Percentiles rank a stretch among this genome's conserved stretches.
Evolutionary conservation across 768 basidiomycete species (phyloP).

Genomic region (Boletus fagicola): DNA sequence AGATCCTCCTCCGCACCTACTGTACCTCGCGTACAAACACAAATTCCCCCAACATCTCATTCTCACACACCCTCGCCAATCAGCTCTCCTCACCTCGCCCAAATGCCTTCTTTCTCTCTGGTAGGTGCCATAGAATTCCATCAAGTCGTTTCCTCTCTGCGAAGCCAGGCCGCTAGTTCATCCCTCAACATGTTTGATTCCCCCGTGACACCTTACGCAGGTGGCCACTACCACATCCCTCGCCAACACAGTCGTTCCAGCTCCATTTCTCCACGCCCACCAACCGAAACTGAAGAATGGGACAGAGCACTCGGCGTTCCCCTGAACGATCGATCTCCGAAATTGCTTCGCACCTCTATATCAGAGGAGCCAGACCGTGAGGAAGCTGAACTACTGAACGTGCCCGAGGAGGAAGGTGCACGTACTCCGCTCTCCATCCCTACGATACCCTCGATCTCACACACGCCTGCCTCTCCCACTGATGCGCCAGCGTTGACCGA

Average conservation of each 20-base stretch:
- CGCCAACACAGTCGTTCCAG: constrained; percentile 28
- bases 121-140: constrained; percentile 96
- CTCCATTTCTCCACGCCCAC: constrained; percentile 32
- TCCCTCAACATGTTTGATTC: constrained; percentile 66
- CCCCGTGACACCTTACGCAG: constrained; percentile 66
- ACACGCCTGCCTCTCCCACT: constrained; percentile 47
- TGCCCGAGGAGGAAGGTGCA: constrained; percentile 13
- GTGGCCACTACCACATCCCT: constrained; percentile 66
- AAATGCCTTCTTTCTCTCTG: constrained; percentile 84
- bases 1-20: constrained; percentile 40
- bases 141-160: constrained; percentile 80
- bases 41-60: constrained; percentile 42
- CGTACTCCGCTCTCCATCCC: constrained; percentile 25
- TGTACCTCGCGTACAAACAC: constrained; percentile 40
- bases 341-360: constrained; percentile 32
- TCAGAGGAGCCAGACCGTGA: constrained; percentile 15
- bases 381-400: constrained; percentile 4
- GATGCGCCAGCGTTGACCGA: constrained; percentile 44
- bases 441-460: constrained; percentile 54
- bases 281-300: constrained; percentile 44
- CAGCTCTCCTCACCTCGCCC: constrained; percentile 38
- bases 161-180: constrained; percentile 59
- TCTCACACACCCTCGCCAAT: constrained; percentile 51
- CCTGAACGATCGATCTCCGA: constrained; percentile 49
- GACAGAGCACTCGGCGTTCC: constrained; percentile 51